phyloP scores from a whole-genome alignment of 495 filamentous ascomycete species.

The Aspergillus indologenus region DNA sequence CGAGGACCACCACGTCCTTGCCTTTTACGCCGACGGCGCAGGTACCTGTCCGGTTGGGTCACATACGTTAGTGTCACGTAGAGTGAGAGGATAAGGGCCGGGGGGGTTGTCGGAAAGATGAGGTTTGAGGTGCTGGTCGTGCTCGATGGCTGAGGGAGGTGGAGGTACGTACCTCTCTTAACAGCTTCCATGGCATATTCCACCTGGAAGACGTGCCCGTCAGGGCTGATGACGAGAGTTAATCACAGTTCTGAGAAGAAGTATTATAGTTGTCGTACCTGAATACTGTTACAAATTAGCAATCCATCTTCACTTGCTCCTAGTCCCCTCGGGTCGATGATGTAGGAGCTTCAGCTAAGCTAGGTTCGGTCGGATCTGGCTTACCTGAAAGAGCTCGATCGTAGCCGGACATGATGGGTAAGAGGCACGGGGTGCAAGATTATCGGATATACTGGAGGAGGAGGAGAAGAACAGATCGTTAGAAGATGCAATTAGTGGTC shows the following conservation, averaged over 20 bases:
- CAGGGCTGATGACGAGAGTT: constrained; percentile 62
- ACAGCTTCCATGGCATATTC: constrained; percentile 99
- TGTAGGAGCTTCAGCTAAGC: constrained; percentile 14
- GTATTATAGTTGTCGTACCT: constrained; percentile 17
- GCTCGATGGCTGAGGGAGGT: too few species aligned
- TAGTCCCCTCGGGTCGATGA: neutral
- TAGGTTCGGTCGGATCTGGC: constrained; percentile 30
- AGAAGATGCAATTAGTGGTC: constrained; percentile 21
- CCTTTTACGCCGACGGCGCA: constrained; percentile 98
- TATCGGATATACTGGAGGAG: constrained; percentile 1
- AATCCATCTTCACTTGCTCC: neutral
- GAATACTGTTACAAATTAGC: constrained; percentile 29
- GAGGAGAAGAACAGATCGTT: constrained; percentile 7
- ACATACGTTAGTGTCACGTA: neutral
- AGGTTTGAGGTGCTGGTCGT: neutral
- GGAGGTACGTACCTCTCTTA: constrained; percentile 73
- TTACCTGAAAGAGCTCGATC: constrained; percentile 93
- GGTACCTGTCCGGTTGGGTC: constrained; percentile 60
- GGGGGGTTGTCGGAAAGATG: neutral
- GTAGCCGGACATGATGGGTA: constrained; percentile 78
- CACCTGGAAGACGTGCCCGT: constrained; percentile 99
- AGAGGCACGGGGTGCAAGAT: constrained; percentile 7
- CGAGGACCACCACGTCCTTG: constrained; percentile 87
- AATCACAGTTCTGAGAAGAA: constrained; percentile 21
- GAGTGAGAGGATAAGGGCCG: neutral